Evolutionary conservation across 257 asterid genomes (phyloP).

Genomic region (Solanum pennellii): DNA sequence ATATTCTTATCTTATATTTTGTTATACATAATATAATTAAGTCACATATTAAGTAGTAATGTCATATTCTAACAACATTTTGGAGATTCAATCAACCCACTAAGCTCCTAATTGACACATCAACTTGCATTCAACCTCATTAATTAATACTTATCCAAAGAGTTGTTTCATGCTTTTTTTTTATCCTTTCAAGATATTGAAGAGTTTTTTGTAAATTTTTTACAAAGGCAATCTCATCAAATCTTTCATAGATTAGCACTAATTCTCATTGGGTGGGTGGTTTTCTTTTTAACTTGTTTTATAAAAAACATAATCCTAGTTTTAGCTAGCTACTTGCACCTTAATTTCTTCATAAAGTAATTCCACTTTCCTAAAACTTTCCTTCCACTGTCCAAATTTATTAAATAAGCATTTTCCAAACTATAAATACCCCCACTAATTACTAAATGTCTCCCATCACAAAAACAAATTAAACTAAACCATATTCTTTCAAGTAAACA

Average conservation of each 20-base stretch:
- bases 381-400: neutral
- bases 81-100: neutral
- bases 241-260: neutral
- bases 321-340: neutral
- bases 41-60: neutral
- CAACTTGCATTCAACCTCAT: neutral
- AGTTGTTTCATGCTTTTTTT: neutral
- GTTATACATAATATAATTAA: neutral
- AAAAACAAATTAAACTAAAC: neutral
- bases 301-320: neutral
- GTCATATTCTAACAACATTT: neutral
- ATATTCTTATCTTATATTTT: neutral
- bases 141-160: neutral
- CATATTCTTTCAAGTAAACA: neutral
- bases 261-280: conserved; percentile 2
- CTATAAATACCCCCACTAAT: conserved; percentile 19
- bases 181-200: conserved; percentile 14
- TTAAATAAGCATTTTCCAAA: neutral
- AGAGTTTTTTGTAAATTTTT: neutral
- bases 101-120: neutral
- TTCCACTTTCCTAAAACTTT: neutral
- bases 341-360: neutral
- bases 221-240: neutral
- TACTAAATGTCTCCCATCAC: neutral
- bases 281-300: neutral